Conservation (phyloP, 176 grass and related monocot genomes). For the Poa annua region DNA sequence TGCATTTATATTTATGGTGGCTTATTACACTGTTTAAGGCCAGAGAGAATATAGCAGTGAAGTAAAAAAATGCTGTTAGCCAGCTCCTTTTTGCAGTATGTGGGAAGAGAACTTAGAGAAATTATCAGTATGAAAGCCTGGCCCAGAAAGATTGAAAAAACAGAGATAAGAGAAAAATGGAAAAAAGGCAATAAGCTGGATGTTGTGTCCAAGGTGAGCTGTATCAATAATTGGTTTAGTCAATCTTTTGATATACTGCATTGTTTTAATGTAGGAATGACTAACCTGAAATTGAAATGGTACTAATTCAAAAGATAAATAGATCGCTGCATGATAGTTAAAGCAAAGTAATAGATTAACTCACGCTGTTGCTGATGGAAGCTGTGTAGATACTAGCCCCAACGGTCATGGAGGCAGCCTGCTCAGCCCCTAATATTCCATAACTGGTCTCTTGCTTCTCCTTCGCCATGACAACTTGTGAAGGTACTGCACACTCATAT, state of each 20-base stretch:
- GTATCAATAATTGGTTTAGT: not conserved
- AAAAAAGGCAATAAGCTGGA: conserved; percentile 7
- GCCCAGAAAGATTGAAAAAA: not conserved
- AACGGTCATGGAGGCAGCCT: conserved; percentile 40
- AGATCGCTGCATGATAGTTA: not conserved
- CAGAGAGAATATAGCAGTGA: not conserved
- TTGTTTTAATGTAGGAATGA: not conserved
- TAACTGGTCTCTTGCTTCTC: conserved; percentile 45
- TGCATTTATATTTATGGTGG: conserved; percentile 7
- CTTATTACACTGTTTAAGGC: conserved; percentile 7
- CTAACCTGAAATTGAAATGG: conserved; percentile 13
- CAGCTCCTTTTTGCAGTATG: not conserved
- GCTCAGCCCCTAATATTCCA: conserved; percentile 41
- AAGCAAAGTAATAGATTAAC: conserved; percentile 46
- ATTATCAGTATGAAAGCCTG: not conserved
- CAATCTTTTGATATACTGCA: not conserved
- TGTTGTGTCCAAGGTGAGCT: not conserved
- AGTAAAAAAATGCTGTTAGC: not conserved
- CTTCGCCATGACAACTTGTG: conserved; percentile 31
- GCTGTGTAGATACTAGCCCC: conserved; percentile 54
- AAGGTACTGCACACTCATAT: conserved; percentile 58
- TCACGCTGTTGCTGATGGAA: conserved; percentile 64
- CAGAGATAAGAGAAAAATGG: not conserved
- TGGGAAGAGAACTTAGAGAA: conserved; percentile 4
- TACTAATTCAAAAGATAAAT: conserved; percentile 16